Evolutionary conservation across 2,329 filamentous ascomycete genomes (phyloP), one percentile per base, ranked within the genome.

Genomic region (Colletotrichum sp.): DNA sequence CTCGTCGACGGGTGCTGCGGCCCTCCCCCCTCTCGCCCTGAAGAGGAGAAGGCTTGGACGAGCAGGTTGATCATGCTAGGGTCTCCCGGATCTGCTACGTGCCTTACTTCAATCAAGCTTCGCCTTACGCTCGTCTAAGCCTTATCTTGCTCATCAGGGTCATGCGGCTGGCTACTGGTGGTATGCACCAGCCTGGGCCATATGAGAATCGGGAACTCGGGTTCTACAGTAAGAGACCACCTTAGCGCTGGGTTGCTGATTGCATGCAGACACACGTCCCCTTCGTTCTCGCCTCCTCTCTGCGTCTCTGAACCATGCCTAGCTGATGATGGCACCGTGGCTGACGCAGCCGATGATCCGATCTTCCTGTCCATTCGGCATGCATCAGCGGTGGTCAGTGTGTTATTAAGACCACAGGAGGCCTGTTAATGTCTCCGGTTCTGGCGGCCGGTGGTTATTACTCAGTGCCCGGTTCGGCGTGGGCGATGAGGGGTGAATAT

Each of bases 71-170:
- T 21, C 7, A 18, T 36, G 26, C 67, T 32, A 52, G 67, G 66
- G 66, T 60, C 24, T 60, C 18, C 66, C 55, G 26, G 52, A 69
- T 60, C 30, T 30, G 52, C 52, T 36, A 58, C 52, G 16, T 18
- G 65, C 66, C 66, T 69, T 69, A 43, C 52, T 18, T 60, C 52
- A 30, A 69, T 30, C 66, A 70, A 62, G 36, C 67, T 70, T 62
- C 67, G 67, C 38, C 67, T 34, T 61, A 70, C 67, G 36, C 67
- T 32, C 16, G 67, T 70, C 56, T 38, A 70, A 70, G 67, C 67
- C 67, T 52, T 48, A 52, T 62, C 55, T 48, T 61, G 56, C 26
- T 48, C 67, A 34, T 61, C 58, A 60, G 56, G 28, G 56, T 60
- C 10, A 30, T 16, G 43, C 43, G 43, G n/a, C 43, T 52, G n/a